Conservation (phyloP, 805 yeast species). For the Ogataea paradorogensis region DNA sequence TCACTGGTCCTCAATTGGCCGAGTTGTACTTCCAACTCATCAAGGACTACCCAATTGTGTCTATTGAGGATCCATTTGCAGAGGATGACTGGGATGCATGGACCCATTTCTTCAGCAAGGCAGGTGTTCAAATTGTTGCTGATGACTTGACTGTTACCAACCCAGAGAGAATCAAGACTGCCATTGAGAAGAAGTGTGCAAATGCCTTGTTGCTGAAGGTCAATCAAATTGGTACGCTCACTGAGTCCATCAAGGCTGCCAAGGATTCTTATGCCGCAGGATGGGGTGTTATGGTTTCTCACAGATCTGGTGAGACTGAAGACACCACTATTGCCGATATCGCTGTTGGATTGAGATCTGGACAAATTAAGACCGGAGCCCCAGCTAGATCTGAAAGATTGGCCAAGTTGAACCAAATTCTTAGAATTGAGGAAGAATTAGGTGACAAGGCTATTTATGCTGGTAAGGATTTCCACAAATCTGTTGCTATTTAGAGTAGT, state of each 20-base stretch:
- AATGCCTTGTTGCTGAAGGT: slow-evolving; percentile 94
- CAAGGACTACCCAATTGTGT: slow-evolving; percentile 93
- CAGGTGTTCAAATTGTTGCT: slow-evolving; percentile 87
- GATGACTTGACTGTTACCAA: slow-evolving; percentile 99
- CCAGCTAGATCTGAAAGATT: slow-evolving; percentile 99
- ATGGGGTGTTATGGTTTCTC: slow-evolving; percentile 99
- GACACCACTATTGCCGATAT: slow-evolving; percentile 98
- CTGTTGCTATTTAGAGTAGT: slow-evolving; percentile 30
- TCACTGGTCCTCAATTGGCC: slow-evolving; percentile 84
- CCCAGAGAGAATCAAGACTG: slow-evolving; percentile 90
- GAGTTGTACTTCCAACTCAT: slow-evolving; percentile 75
- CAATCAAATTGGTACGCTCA: slow-evolving; percentile 95
- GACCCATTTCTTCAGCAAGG: slow-evolving; percentile 78
- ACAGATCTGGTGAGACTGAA: slow-evolving; percentile 99
- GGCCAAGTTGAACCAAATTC: slow-evolving; percentile 97
- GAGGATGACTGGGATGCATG: slow-evolving; percentile 99
- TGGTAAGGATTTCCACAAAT: slow-evolving; percentile 82
- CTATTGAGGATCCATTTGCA: slow-evolving; percentile 98
- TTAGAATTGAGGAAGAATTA: slow-evolving; percentile 97
- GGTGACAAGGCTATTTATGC: slow-evolving; percentile 97
- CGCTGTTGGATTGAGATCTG: slow-evolving; percentile 95
- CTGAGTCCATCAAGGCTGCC: slow-evolving; percentile 97
- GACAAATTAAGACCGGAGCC: slow-evolving; percentile 99
- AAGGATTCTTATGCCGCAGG: slow-evolving; percentile 90
- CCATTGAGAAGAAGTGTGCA: slow-evolving; percentile 95